Percentiles rank a stretch among this genome's conserved stretches.
These are phyloP conservation scores for Suzukiozyma palmioleophila DNA, from an alignment of 1,139 yeast genomes.

Conservation along the genomic window DNA sequence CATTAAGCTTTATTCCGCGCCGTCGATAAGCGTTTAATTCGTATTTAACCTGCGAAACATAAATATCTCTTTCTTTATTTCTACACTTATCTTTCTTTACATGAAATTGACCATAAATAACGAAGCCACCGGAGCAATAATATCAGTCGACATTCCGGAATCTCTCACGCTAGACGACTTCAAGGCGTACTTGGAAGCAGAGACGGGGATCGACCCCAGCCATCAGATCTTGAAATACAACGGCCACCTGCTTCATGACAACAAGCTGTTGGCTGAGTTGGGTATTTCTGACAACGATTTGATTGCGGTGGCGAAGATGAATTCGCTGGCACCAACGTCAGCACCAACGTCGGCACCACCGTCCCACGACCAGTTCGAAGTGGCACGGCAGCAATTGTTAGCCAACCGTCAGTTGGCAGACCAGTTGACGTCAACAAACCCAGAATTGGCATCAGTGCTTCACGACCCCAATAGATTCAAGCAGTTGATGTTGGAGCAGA, in stretches of 20 bases:
- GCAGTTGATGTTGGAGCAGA: conserved; percentile 25
- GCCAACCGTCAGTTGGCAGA: conserved; percentile 32
- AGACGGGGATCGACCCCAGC: conserved; percentile 49
- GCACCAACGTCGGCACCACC: conserved; percentile 9
- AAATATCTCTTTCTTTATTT: too few relatives aligned
- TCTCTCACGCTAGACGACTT: conserved; percentile 67
- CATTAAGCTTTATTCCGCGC: too few relatives aligned
- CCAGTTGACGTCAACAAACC: conserved; percentile 33
- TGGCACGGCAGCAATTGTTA: conserved; percentile 45
- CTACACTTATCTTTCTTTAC: too few relatives aligned
- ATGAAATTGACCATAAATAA: conserved; percentile 39
- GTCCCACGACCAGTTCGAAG: conserved; percentile 41
- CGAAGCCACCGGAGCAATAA: conserved; percentile 24
- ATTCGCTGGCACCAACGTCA: conserved; percentile 14
- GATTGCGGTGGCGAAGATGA: conserved; percentile 30
- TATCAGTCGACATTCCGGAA: conserved; percentile 54
- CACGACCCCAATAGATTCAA: conserved; percentile 53
- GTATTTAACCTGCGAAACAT: too few relatives aligned
- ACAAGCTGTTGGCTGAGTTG: conserved; percentile 39
- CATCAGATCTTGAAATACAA: conserved; percentile 48
- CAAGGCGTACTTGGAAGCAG: conserved; percentile 73
- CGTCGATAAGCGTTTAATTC: too few relatives aligned
- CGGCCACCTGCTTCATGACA: conserved; percentile 35
- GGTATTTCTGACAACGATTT: conserved; percentile 57
- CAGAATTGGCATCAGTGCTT: conserved; percentile 40